Base-by-base conservation (phyloP, 164 flowering plant species). In the Santalum album region DNA sequence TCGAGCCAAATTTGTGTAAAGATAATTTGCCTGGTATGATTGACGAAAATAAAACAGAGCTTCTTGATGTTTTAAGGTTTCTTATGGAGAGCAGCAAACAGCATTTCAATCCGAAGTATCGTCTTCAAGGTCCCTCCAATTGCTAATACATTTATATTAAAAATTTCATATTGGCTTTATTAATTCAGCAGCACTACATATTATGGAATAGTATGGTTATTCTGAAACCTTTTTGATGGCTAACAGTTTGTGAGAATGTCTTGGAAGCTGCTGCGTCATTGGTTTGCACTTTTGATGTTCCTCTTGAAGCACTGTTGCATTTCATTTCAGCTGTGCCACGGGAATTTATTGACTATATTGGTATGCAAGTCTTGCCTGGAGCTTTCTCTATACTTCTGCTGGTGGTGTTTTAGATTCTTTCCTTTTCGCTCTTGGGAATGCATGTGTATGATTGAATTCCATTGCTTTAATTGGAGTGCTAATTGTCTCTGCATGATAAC, bases 51-150 rank as follows among this genome's bases (percentile, higher is more conserved):
- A 71, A 62, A 48, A 55, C 64, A 54, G 70, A 65, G 12, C 66
- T 87, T 29, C 63, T 92, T 64, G 96, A 87, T 66, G 59, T 59
- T 60, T 61, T 89, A 51, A 75, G 84, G 64, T 78, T 71, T 77
- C 61, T 90, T 51, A 50, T 90, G 39, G 91, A 89, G 68, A 78
- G 76, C 71, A 70, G 95, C 75, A 89, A 82, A 70, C 96, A 89
- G 53, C 99, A 94, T 72, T 94, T 89, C 65, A 94, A 94, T 74
- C 81, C 79, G 43, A 79, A 71, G 58, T 94, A 89, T 65, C 97
- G 99, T 53, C 74, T 74, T 69, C 81, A 51, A 89, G 99, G 99
- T 90, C 1, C 23, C 20, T 59, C 25, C 60, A 53, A 66, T 56
- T 52, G 43, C 29, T 63, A 19, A 55, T 53, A 43, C 58, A 22